Percentiles rank a stretch among this genome's conserved stretches.
phyloP scores from a whole-genome alignment of 176 grass and related monocot species.

The Aegilops tauschii region DNA sequence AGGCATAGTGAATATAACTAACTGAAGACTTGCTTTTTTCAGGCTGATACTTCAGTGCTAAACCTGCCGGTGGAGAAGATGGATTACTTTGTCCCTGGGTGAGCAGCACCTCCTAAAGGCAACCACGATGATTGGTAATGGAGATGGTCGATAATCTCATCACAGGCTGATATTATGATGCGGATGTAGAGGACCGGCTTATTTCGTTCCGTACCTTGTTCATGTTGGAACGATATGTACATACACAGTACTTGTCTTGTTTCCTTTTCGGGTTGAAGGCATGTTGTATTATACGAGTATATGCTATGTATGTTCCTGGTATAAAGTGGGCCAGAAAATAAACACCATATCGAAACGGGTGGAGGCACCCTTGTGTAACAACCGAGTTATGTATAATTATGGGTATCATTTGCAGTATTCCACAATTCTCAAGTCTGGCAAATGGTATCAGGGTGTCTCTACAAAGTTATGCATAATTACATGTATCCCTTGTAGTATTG shows the following conservation, averaged over 20 bases:
- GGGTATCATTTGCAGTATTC: not conserved
- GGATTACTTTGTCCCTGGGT: constrained; percentile 93
- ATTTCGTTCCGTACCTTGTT: not conserved
- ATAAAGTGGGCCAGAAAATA: not conserved
- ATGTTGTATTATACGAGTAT: not conserved
- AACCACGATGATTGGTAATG: not conserved
- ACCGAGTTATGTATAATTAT: not conserved
- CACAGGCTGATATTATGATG: not conserved
- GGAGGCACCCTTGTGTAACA: not conserved
- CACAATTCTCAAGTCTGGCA: not conserved
- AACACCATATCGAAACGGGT: not conserved
- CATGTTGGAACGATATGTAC: constrained; percentile 26
- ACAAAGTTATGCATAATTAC: not conserved
- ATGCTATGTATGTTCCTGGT: constrained; percentile 2
- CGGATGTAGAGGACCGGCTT: not conserved
- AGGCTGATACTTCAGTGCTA: constrained; percentile 85
- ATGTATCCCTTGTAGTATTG: not conserved
- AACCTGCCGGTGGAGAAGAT: constrained; percentile 95
- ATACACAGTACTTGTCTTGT: constrained; percentile 9
- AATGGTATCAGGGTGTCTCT: not conserved
- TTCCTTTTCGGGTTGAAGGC: not conserved
- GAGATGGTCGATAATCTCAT: not conserved
- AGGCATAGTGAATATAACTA: not conserved
- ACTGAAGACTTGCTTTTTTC: not conserved
- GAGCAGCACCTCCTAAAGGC: not conserved